Percentiles rank a stretch among this genome's conserved stretches.
These are phyloP conservation scores for Chloromonas sp. DNA, from an alignment of 163 green algal genomes.

Conservation along the genomic window DNA sequence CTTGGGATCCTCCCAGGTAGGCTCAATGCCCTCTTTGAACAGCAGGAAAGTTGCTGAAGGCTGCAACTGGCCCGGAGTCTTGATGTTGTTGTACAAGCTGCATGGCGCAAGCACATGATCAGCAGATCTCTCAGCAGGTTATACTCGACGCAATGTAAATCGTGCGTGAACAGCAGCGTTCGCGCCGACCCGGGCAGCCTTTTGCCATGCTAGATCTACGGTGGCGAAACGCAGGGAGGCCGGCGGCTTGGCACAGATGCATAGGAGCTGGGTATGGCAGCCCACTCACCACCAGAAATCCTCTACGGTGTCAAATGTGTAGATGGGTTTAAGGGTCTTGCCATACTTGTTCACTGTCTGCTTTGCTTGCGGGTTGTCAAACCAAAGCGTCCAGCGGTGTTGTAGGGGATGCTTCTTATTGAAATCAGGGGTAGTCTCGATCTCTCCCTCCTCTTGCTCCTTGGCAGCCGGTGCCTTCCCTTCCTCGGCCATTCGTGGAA, in stretches of 20 bases:
- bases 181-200: no score
- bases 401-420: constrained; percentile 82
- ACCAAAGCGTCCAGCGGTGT: constrained; percentile 94
- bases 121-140: background rate
- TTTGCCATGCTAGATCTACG: no score
- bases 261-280: background rate
- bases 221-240: no score
- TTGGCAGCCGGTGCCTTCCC: constrained; percentile 10
- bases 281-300: constrained; percentile 95
- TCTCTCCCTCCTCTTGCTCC: constrained; percentile 22
- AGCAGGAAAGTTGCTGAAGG: constrained; percentile 89
- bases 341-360: constrained; percentile 78
- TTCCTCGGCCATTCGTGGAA: background rate
- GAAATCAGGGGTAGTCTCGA: constrained; percentile 29
- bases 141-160: no score
- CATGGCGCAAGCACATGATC: constrained; percentile 4
- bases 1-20: constrained; percentile 96
- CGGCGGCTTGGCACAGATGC: no score
- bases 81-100: constrained; percentile 99
- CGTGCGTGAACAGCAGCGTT: no score
- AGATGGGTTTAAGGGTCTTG: constrained; percentile 79
- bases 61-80: constrained; percentile 81
- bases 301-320: constrained; percentile 97
- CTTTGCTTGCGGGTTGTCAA: constrained; percentile 87
- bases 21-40: constrained; percentile 96